Conservation (phyloP, 2,329 filamentous ascomycete species). For the Stylonectria norvegica region DNA sequence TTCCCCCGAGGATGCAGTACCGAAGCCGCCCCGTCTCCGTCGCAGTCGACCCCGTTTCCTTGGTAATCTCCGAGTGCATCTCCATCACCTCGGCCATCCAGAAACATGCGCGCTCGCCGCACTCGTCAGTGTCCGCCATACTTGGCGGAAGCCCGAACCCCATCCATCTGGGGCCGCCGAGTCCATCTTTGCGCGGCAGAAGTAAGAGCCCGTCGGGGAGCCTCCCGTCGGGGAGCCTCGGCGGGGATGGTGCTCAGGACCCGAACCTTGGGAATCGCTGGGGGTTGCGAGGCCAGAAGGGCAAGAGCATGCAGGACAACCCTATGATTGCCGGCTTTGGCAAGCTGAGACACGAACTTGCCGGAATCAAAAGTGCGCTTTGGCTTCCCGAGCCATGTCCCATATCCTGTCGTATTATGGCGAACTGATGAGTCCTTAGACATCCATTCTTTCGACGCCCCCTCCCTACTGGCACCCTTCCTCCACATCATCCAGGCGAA, state of each 20-base stretch:
- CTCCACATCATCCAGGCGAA: slow-evolving; percentile 95
- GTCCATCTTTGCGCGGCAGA: slow-evolving; percentile 38
- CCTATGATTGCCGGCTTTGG: slow-evolving; percentile 94
- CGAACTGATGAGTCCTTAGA: slow-evolving; percentile 53
- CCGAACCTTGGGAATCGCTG: slow-evolving; percentile 73
- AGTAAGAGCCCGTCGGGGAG: slow-evolving; percentile 39
- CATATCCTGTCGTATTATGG: slow-evolving; percentile 3
- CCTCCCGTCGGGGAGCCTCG: slow-evolving; percentile 27
- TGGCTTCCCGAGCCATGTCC: too few species aligned
- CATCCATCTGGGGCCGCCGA: slow-evolving; percentile 50
- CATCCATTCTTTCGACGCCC: slow-evolving; percentile 83
- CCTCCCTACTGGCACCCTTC: slow-evolving; percentile 86
- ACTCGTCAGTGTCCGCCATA: slow-evolving; percentile 94
- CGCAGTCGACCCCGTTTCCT: slow-evolving; percentile 82
- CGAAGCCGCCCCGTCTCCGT: slow-evolving; percentile 66
- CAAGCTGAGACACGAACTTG: slow-evolving; percentile 80
- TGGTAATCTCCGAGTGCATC: slow-evolving; percentile 98
- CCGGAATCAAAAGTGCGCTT: slow-evolving; percentile 69
- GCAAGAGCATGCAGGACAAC: slow-evolving; percentile 96
- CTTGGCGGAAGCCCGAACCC: slow-evolving; percentile 70
- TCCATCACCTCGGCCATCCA: slow-evolving; percentile 97
- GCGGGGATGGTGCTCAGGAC: slow-evolving; percentile 48
- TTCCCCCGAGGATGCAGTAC: slow-evolving; percentile 52
- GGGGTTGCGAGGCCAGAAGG: slow-evolving; percentile 91
- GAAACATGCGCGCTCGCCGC: slow-evolving; percentile 92